These are phyloP conservation scores for Fragosphaeria purpurea DNA, from an alignment of 2,329 filamentous ascomycete species.

Conservation along the genomic window DNA sequence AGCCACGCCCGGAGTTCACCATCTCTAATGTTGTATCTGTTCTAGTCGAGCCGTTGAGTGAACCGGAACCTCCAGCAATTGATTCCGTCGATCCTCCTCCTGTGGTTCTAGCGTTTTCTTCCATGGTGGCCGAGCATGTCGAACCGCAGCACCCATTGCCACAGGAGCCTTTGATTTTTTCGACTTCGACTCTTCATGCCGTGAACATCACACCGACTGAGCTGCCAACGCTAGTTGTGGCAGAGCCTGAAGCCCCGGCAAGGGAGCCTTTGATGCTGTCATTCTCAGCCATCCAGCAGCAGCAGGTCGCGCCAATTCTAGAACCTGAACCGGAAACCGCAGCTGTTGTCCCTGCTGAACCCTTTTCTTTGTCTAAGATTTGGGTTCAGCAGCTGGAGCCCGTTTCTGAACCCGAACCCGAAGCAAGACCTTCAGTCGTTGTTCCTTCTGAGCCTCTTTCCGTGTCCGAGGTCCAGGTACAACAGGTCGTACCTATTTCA, in stretches of 20 bases:
- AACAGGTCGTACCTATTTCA: slow-evolving; percentile 33
- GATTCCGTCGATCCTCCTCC: neutral
- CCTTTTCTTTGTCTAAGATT: slow-evolving; percentile 28
- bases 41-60: slow-evolving; percentile 4
- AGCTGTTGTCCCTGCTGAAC: neutral
- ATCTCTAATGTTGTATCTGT: slow-evolving; percentile 10
- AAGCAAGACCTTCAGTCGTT: neutral
- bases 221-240: slow-evolving; percentile 3
- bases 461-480: slow-evolving; percentile 33
- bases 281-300: slow-evolving; percentile 29
- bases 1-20: neutral
- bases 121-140: slow-evolving; percentile 5
- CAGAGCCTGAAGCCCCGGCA: slow-evolving; percentile 6
- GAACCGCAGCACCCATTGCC: slow-evolving; percentile 1
- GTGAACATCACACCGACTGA: slow-evolving; percentile 10
- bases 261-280: slow-evolving; percentile 14
- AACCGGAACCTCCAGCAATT: slow-evolving; percentile 1
- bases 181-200: slow-evolving; percentile 7
- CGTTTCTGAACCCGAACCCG: slow-evolving; percentile 24
- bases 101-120: slow-evolving; percentile 4
- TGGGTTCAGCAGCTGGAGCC: slow-evolving; percentile 35
- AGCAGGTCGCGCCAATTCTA: neutral
- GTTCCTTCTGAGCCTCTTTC: slow-evolving; percentile 1
- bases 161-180: slow-evolving; percentile 6
- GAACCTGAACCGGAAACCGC: neutral